phyloP scores from a whole-genome alignment of 2,329 filamentous ascomycete genomes.

The Gaeumannomyces sp. region DNA sequence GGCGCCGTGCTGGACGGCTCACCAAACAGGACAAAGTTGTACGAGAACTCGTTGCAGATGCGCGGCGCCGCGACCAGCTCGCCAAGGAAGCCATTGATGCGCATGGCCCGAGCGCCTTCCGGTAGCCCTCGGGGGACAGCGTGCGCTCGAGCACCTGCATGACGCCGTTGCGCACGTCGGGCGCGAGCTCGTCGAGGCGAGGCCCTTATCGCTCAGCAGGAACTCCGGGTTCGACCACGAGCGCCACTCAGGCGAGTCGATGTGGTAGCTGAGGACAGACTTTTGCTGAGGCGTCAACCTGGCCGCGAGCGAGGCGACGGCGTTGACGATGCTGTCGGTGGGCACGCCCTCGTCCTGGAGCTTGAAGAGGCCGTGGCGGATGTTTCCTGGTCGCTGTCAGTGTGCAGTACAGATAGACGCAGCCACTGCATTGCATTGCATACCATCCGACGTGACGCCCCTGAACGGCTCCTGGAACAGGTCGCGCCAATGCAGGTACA shows the following conservation, averaged over 20 bases:
- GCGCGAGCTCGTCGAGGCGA: conserved; percentile 59
- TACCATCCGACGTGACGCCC: conserved; percentile 64
- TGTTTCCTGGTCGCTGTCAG: conserved; percentile 31
- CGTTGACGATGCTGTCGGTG: conserved; percentile 48
- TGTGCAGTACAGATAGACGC: conserved; percentile 3
- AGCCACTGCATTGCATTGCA: conserved; percentile 14
- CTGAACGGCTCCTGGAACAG: conserved; percentile 61
- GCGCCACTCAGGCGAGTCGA: conserved; percentile 67
- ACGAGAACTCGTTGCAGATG: conserved; percentile 69
- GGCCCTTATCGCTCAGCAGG: conserved; percentile 59
- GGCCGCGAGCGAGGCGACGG: conserved; percentile 39
- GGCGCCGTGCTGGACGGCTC: conserved; percentile 47
- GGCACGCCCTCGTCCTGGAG: conserved; percentile 59
- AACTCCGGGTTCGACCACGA: conserved; percentile 70
- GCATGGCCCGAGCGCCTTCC: conserved; percentile 66
- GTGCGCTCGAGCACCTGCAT: conserved; percentile 50
- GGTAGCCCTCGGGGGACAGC: conserved; percentile 64
- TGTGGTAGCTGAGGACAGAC: conserved; percentile 46
- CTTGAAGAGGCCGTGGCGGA: conserved; percentile 48
- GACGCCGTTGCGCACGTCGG: conserved; percentile 39
- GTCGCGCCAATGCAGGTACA: conserved; percentile 53
- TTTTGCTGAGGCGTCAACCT: conserved; percentile 41
- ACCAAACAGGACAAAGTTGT: conserved; percentile 71
- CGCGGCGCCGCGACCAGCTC: conserved; percentile 54
- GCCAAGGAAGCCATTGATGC: conserved; percentile 69